A percentile compares a stretch with the other conserved stretches of the same genome.
Conservation (phyloP, 2,329 filamentous ascomycete species). For the Aphanoascus verrucosus region DNA sequence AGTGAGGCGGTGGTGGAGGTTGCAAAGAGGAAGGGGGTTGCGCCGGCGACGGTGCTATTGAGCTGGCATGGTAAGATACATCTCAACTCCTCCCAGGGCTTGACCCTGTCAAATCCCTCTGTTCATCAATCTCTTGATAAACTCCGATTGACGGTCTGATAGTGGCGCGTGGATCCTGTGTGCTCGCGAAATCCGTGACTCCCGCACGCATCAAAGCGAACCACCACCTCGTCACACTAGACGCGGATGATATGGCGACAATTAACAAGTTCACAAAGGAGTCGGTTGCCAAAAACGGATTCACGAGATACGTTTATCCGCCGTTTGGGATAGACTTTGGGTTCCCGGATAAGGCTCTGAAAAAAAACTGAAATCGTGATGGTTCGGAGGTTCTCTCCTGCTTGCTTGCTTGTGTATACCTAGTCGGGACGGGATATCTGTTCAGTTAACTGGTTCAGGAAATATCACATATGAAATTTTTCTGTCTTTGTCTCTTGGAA, state of each 20-base stretch:
- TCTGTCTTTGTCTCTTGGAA: too few relatives aligned
- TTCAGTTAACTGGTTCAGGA: too few relatives aligned
- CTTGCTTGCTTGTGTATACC: background rate
- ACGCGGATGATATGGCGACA: conserved; percentile 28
- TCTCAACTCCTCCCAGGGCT: too few relatives aligned
- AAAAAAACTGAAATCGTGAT: background rate
- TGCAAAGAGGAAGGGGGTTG: conserved; percentile 31
- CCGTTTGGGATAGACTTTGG: conserved; percentile 59
- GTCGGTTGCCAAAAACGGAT: conserved; percentile 21
- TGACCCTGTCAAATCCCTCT: too few relatives aligned
- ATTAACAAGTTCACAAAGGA: conserved; percentile 31
- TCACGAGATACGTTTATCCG: conserved; percentile 51
- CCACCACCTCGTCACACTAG: conserved; percentile 30
- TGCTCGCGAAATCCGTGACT: conserved; percentile 21
- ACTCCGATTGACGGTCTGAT: background rate
- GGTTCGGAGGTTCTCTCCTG: background rate
- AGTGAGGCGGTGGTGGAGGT: conserved; percentile 34
- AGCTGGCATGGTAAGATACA: conserved; percentile 35
- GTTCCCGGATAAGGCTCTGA: conserved; percentile 53
- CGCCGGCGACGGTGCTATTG: conserved; percentile 32
- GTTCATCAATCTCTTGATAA: too few relatives aligned
- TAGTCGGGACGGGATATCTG: background rate
- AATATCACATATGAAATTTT: too few relatives aligned
- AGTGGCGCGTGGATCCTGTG: conserved; percentile 15
- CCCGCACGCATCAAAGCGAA: conserved; percentile 34